These are phyloP conservation scores for Acacia acuminata DNA, from an alignment of 306 rosid genomes.

Conservation along the genomic window DNA sequence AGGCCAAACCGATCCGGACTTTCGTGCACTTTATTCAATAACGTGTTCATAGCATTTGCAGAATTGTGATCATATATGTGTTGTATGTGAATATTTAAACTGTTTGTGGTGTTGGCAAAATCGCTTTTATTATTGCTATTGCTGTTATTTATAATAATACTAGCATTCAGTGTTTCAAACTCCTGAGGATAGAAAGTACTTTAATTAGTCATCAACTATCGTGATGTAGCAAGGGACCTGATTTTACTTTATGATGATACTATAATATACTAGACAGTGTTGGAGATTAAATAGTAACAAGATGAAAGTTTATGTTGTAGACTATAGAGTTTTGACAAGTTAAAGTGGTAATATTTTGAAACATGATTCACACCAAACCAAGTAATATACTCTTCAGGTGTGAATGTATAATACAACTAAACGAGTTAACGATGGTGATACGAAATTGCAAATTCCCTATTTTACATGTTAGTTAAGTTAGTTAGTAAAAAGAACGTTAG, in stretches of 20 bases:
- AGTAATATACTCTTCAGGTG: too few relatives aligned
- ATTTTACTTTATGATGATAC: too few relatives aligned
- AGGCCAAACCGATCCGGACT: not conserved
- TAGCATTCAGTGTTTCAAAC: not conserved
- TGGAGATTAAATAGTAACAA: not conserved
- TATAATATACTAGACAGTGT: not conserved
- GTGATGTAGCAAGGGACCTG: too few relatives aligned
- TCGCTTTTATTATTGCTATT: not conserved
- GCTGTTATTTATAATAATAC: not conserved
- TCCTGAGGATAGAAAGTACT: not conserved
- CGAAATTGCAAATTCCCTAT: too few relatives aligned
- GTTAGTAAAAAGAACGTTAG: too few relatives aligned
- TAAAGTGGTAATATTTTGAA: not conserved
- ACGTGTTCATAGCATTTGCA: not conserved
- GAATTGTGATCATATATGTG: not conserved
- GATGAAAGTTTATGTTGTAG: not conserved
- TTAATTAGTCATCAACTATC: too few relatives aligned
- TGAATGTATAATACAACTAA: too few relatives aligned
- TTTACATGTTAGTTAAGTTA: too few relatives aligned
- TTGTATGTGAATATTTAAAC: not conserved
- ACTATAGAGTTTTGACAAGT: not conserved
- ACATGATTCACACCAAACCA: not conserved
- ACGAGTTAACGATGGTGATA: too few relatives aligned
- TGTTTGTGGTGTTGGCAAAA: not conserved
- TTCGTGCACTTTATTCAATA: not conserved